Evolutionary conservation across 805 yeast genomes (phyloP), one percentile per base, ranked within the genome.

Genomic region (Danielia oregonensis): DNA sequence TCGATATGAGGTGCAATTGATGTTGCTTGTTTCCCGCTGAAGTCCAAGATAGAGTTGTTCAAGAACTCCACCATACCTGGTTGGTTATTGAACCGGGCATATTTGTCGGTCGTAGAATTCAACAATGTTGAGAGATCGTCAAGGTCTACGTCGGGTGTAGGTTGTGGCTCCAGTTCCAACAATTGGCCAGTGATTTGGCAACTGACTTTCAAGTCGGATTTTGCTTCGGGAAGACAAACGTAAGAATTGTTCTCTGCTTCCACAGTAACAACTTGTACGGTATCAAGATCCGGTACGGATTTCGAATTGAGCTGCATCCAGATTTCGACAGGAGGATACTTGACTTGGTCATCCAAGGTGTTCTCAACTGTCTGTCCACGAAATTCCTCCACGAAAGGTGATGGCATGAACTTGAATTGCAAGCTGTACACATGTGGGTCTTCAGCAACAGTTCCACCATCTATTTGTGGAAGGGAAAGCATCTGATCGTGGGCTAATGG

Each of bases 311-410:
- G 52, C 30, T 67, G 73, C 23, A 70, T 55, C 79, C 81, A 76
- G 29, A 78, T 57, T 46, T 78, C 83, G 5, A 78, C 54, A 1
- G 81, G 78, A 3, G 83, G 81, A 29, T 62, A 64, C 26, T 59
- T 48, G 32, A 56, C 48, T 35, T 56, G 52, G 6, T 49, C 46
- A 5, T 44, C 44, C 8, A 39, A 27, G 3, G 8, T 29, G 12
- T 12, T 32, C 11, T 33, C 29, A 5, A 30, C 37, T 11, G 36
- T 22, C 10, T 32, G 27, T 10, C 39, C 33, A 13, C 12, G n/a
- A 24, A 14, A 13, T 14, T 42, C 42, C 24, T 49, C 36, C 40
- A 48, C 40, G 47, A 59, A 56, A 24, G 77, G 68, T 5, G 70
- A 58, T 1, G 79, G 79, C 6, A 65, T 47, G 33, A 74, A 68